phyloP scores from a whole-genome alignment of 306 rosid genomes.

The Vicia villosa region DNA sequence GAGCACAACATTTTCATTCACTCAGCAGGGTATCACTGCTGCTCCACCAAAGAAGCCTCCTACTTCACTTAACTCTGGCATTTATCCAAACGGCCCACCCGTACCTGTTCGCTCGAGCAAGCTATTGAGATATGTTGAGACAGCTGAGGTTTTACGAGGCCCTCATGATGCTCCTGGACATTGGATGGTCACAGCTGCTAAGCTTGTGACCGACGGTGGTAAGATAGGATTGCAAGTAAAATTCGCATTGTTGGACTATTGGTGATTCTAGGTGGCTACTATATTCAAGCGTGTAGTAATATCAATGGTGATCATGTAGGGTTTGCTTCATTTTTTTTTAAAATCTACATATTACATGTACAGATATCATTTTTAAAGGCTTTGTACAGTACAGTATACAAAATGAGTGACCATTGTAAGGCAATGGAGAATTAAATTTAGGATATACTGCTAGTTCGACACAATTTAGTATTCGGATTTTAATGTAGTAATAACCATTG shows the following conservation, averaged over 20 bases:
- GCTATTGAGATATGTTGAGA: constrained; percentile 76
- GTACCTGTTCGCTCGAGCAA: constrained; percentile 58
- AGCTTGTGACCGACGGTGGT: constrained; percentile 73
- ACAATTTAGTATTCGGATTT: not conserved
- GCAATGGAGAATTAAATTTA: constrained; percentile 32
- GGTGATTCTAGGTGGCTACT: constrained; percentile 43
- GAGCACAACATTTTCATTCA: constrained; percentile 91
- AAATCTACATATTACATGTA: constrained; percentile 29
- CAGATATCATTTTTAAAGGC: constrained; percentile 35
- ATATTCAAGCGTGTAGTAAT: constrained; percentile 31
- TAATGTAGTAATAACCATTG: not conserved
- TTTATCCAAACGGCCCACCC: constrained; percentile 91
- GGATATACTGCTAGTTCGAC: constrained; percentile 23
- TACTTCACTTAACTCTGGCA: constrained; percentile 75
- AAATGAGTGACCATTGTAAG: constrained; percentile 41
- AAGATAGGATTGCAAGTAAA: constrained; percentile 83
- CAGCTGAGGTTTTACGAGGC: constrained; percentile 82
- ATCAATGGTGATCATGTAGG: no score
- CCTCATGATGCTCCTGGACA: constrained; percentile 94
- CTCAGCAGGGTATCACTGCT: constrained; percentile 61
- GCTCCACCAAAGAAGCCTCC: constrained; percentile 73
- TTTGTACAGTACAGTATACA: constrained; percentile 49
- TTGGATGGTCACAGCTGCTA: constrained; percentile 92
- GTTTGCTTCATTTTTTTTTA: constrained; percentile 37
- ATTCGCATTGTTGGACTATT: constrained; percentile 86